Evolutionary conservation across 495 filamentous ascomycete genomes (phyloP).

Genomic region (Delitschia confertaspora): DNA sequence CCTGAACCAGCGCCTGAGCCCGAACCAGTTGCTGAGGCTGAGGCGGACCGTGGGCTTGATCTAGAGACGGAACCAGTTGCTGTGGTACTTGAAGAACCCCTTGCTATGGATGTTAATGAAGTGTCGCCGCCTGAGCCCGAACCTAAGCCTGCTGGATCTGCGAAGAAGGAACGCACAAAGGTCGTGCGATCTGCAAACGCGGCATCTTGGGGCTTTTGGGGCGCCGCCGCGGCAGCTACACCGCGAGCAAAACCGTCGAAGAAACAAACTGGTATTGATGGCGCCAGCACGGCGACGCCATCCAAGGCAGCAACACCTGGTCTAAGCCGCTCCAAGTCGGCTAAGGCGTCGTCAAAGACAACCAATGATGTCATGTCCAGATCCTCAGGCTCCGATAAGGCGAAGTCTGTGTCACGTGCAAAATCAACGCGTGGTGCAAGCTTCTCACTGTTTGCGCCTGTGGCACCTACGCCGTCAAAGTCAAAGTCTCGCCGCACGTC

Average conservation of each 20-base stretch:
- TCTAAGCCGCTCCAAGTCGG: constrained; percentile 45
- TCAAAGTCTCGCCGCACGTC: constrained; percentile 44
- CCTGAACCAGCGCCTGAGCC: constrained; percentile 13
- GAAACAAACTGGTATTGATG: constrained; percentile 22
- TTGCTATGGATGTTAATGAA: constrained; percentile 10
- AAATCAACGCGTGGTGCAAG: constrained; percentile 41
- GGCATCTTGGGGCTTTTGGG: constrained; percentile 54
- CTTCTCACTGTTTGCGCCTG: constrained; percentile 49
- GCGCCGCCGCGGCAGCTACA: constrained; percentile 34
- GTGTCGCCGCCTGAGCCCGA: constrained; percentile 43
- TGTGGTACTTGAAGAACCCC: constrained; percentile 1
- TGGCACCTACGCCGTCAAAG: constrained; percentile 42
- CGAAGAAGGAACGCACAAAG: constrained; percentile 52
- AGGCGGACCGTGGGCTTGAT: neutral
- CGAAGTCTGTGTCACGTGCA: constrained; percentile 35
- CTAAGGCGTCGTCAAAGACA: constrained; percentile 42
- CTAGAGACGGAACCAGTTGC: neutral
- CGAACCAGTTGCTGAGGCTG: constrained; percentile 9
- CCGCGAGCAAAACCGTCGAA: constrained; percentile 17
- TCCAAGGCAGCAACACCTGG: constrained; percentile 26
- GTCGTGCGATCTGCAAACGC: constrained; percentile 43
- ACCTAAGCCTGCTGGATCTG: constrained; percentile 37
- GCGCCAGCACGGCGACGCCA: constrained; percentile 17
- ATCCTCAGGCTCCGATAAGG: constrained; percentile 49
- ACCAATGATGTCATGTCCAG: constrained; percentile 42